A percentile compares a stretch with the other conserved stretches of the same genome.
phyloP scores from a whole-genome alignment of 176 grass and related monocot genomes.

The Eleusine indica region DNA sequence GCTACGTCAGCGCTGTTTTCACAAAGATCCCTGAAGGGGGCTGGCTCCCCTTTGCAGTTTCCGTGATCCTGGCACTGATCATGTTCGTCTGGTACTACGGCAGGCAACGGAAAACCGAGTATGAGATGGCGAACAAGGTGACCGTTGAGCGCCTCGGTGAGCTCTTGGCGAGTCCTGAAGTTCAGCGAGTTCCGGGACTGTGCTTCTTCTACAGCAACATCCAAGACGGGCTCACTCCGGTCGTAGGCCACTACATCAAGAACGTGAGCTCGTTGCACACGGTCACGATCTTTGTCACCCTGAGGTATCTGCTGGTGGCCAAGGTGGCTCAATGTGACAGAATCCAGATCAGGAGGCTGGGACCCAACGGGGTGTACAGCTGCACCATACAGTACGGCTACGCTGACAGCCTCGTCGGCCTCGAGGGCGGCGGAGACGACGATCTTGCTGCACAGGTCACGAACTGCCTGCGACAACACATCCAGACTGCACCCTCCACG shows the following conservation, averaged over 20 bases:
- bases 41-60: conserved; percentile 79
- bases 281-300: conserved; percentile 66
- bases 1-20: conserved; percentile 68
- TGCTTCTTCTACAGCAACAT: conserved; percentile 96
- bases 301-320: conserved; percentile 66
- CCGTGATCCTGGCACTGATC: conserved; percentile 66
- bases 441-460: conserved; percentile 58
- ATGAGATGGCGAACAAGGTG: conserved; percentile 74
- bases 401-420: conserved; percentile 53
- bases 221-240: conserved; percentile 64
- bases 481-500: conserved; percentile 15
- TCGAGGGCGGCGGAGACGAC: conserved; percentile 24
- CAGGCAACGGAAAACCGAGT: conserved; percentile 69
- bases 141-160: conserved; percentile 54
- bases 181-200: conserved; percentile 64
- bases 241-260: conserved; percentile 74
- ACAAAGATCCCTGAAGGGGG: conserved; percentile 80
- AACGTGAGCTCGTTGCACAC: conserved; percentile 73
- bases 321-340: conserved; percentile 64
- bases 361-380: conserved; percentile 60
- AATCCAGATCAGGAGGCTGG: conserved; percentile 57
- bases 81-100: conserved; percentile 91
- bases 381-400: conserved; percentile 74
- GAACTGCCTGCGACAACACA: conserved; percentile 26
- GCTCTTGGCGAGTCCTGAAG: conserved; percentile 63